A percentile compares a stretch with the other conserved stretches of the same genome.
Conservation (phyloP, 2,329 filamentous ascomycete species). For the Setomelanomma holmii region DNA sequence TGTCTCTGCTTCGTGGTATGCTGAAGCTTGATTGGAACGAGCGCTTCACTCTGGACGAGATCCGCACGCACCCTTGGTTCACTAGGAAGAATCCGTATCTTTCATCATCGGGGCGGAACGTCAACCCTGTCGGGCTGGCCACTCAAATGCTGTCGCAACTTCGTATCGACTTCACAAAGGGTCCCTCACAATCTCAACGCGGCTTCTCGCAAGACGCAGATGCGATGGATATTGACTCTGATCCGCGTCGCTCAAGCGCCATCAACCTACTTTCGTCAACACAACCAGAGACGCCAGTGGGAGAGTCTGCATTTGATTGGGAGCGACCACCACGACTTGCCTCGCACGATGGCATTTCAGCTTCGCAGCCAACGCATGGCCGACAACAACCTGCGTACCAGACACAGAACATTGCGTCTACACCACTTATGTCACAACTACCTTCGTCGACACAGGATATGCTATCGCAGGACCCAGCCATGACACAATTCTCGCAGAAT, state of each 20-base stretch:
- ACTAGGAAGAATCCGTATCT: constrained; percentile 82
- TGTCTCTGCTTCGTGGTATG: constrained; percentile 91
- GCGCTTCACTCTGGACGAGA: constrained; percentile 84
- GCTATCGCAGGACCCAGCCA: constrained; percentile 83
- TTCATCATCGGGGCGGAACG: constrained; percentile 73
- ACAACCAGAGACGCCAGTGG: constrained; percentile 80
- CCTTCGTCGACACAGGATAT: constrained; percentile 58
- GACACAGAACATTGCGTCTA: constrained; percentile 16
- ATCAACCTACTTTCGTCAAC: constrained; percentile 73
- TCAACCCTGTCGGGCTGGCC: constrained; percentile 83
- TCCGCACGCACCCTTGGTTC: constrained; percentile 94
- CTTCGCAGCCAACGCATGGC: constrained; percentile 47
- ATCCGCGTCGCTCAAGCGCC: constrained; percentile 40
- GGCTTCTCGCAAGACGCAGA: constrained; percentile 55
- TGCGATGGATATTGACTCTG: constrained; percentile 73
- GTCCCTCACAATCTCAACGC: constrained; percentile 61
- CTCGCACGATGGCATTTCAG: constrained; percentile 44
- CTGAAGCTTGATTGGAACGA: constrained; percentile 77
- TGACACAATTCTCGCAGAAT: constrained; percentile 81
- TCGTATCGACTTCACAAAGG: constrained; percentile 82
- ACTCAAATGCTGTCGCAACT: constrained; percentile 93
- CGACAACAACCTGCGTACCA: constrained; percentile 38
- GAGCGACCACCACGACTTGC: constrained; percentile 69
- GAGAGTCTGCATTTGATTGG: constrained; percentile 84
- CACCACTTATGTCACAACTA: constrained; percentile 39